phyloP scores from a whole-genome alignment of 139 green algal species.

The Parachlorella kessleri region DNA sequence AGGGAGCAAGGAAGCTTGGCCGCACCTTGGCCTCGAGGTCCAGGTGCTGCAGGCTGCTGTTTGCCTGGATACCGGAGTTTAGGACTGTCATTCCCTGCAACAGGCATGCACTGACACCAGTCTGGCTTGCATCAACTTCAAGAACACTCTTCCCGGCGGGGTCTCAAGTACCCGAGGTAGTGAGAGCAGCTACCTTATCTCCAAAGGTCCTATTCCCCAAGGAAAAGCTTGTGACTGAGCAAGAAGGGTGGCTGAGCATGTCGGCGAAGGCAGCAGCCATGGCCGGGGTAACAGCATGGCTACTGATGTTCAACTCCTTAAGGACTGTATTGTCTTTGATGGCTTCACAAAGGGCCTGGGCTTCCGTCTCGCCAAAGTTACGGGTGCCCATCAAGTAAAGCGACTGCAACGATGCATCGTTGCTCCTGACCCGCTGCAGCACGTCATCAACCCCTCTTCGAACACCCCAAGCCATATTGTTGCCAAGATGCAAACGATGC shows the following conservation, averaged over 20 bases:
- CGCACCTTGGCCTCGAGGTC: conserved; percentile 16
- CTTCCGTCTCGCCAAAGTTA: conserved; percentile 11
- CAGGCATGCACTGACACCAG: not conserved
- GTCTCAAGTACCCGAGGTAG: too few species aligned
- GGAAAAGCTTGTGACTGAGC: not conserved
- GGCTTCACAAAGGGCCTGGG: conserved; percentile 9
- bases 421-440: not conserved
- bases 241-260: not conserved
- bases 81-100: conserved; percentile 19
- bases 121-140: not conserved
- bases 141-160: too few species aligned
- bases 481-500: not conserved
- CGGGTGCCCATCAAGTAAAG: conserved; percentile 21
- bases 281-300: conserved; percentile 15
- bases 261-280: not conserved
- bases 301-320: conserved; percentile 21
- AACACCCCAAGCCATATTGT: conserved; percentile 18
- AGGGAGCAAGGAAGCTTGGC: too few species aligned
- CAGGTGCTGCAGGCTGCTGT: not conserved
- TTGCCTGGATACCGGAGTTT: not conserved
- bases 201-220: conserved; percentile 25
- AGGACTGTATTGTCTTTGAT: conserved; percentile 10
- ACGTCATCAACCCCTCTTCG: conserved; percentile 28
- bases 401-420: conserved; percentile 6
- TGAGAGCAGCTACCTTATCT: conserved; percentile 4